Conservation (phyloP, 129 eudicot genomes). For the Solidago caesia region DNA sequence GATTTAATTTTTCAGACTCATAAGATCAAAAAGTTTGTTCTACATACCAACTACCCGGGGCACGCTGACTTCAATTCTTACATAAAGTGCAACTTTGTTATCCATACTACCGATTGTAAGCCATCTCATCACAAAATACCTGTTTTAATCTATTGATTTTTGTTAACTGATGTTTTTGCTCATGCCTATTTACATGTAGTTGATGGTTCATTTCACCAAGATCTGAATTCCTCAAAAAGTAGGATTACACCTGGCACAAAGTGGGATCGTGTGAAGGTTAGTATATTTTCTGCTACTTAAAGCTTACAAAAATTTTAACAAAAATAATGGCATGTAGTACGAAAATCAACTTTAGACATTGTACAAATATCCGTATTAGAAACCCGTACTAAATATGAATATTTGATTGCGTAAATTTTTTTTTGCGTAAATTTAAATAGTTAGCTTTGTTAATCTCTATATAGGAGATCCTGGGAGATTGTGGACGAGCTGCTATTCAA, state of each 20-base stretch:
- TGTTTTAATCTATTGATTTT: background rate
- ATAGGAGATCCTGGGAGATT: slow-evolving; percentile 89
- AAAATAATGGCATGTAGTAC: background rate
- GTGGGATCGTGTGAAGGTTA: slow-evolving; percentile 97
- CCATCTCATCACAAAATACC: slow-evolving; percentile 12
- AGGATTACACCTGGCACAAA: slow-evolving; percentile 82
- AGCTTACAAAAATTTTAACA: background rate
- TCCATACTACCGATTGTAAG: slow-evolving; percentile 66
- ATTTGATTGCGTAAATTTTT: slow-evolving; percentile 1
- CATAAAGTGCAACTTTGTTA: slow-evolving; percentile 90
- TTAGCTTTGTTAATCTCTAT: background rate
- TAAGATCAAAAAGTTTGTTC: slow-evolving; percentile 86
- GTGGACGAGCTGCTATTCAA: slow-evolving; percentile 93
- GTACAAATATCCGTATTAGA: background rate
- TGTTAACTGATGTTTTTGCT: slow-evolving; percentile 18
- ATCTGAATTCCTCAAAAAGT: slow-evolving; percentile 46
- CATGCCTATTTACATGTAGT: slow-evolving; percentile 30
- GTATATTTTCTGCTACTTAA: slow-evolving; percentile 3
- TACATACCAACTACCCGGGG: slow-evolving; percentile 96
- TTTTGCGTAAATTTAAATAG: background rate
- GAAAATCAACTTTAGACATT: background rate
- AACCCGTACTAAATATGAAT: slow-evolving; percentile 8
- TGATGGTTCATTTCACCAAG: slow-evolving; percentile 59
- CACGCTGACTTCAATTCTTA: slow-evolving; percentile 95
- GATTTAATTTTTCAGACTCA: slow-evolving; percentile 61